Conservation (phyloP, 1,284 basidiomycete genomes). For the Fomitopsis schrenkii region DNA sequence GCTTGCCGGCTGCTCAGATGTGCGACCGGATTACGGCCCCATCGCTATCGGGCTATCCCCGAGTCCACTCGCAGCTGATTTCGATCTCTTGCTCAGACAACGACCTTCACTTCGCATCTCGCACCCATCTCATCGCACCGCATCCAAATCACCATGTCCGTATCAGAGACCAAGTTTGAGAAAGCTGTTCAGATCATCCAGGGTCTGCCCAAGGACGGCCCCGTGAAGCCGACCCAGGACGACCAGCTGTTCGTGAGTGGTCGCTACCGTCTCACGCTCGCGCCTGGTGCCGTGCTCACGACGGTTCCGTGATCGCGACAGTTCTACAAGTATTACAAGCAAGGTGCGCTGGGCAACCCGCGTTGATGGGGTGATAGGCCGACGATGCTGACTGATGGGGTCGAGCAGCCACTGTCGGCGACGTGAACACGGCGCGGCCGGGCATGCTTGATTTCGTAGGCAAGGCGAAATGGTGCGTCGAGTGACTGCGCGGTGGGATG, state of each 20-base stretch:
- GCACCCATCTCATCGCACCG: slow-evolving; percentile 5
- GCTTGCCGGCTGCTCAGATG: neutral
- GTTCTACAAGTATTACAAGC: slow-evolving; percentile 95
- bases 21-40: neutral
- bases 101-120: neutral
- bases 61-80: slow-evolving; percentile 3
- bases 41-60: slow-evolving; percentile 1
- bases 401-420: slow-evolving; percentile 66
- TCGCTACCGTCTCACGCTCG: slow-evolving; percentile 1
- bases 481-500: slow-evolving; percentile 2
- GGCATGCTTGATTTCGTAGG: slow-evolving; percentile 78
- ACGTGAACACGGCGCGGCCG: slow-evolving; percentile 61
- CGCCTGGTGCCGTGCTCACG: slow-evolving; percentile 3
- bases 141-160: slow-evolving; percentile 37
- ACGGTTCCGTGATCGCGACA: slow-evolving; percentile 29
- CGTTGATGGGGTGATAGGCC: neutral
- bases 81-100: slow-evolving; percentile 6
- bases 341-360: slow-evolving; percentile 47
- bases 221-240: slow-evolving; percentile 71
- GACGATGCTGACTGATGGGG: slow-evolving; percentile 5
- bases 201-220: slow-evolving; percentile 75
- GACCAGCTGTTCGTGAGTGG: slow-evolving; percentile 73
- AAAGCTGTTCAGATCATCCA: slow-evolving; percentile 75
- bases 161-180: slow-evolving; percentile 71
- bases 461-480: slow-evolving; percentile 76